Evolutionary conservation across 345 rosid genomes (phyloP).

Genomic region (Heritiera littoralis): DNA sequence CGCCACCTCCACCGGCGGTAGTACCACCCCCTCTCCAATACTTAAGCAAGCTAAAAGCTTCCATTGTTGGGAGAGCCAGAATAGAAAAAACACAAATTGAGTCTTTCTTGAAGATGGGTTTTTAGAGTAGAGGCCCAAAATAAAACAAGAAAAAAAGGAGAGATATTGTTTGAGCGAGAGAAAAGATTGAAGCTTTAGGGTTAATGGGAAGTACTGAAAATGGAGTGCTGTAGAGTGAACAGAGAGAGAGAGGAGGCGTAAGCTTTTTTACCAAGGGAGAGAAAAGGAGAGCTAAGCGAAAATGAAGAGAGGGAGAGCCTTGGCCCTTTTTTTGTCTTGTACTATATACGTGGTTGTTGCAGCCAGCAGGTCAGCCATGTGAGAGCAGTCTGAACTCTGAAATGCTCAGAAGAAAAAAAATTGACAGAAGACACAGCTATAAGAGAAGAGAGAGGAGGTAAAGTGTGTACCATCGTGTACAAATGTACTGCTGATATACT

Average conservation of each 20-base stretch:
- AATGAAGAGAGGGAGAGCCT: neutral
- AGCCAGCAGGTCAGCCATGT: constrained; percentile 31
- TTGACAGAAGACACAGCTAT: constrained; percentile 14
- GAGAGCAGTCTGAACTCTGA: neutral
- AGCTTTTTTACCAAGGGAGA: constrained; percentile 5
- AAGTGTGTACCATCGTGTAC: neutral
- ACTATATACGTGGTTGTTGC: constrained; percentile 23
- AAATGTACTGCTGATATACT: neutral
- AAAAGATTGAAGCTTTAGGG: neutral
- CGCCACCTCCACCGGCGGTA: constrained; percentile 12
- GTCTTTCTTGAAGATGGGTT: neutral
- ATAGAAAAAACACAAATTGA: constrained; percentile 20
- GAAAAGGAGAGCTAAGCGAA: neutral
- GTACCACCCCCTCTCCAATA: constrained; percentile 65
- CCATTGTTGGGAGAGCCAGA: constrained; percentile 95
- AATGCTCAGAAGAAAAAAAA: neutral
- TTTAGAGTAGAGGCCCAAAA: neutral
- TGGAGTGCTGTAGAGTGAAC: neutral
- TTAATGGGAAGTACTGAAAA: constrained; percentile 14
- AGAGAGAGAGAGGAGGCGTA: neutral
- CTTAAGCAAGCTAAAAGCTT: constrained; percentile 95
- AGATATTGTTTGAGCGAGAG: neutral
- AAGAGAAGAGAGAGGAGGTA: neutral
- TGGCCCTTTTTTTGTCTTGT: constrained; percentile 26
- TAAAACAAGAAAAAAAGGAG: neutral